Evolutionary conservation across 352 stramenopile species (phyloP).

Genomic region (Globisporangium alternatum): DNA sequence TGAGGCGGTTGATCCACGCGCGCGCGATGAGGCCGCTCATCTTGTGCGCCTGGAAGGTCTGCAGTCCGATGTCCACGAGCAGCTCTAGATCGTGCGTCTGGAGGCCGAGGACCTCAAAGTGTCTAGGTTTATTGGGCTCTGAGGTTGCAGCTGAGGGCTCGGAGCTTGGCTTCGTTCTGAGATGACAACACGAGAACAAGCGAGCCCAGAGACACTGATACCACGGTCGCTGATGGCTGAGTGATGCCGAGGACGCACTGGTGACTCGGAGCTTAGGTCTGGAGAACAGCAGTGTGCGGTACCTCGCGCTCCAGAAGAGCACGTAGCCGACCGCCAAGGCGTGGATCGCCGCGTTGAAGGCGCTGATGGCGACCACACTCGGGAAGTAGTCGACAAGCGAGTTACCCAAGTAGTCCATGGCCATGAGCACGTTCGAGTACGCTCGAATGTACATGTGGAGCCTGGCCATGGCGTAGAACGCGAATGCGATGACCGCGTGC

Average conservation of each 20-base stretch:
- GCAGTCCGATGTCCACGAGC: slow-evolving; percentile 11
- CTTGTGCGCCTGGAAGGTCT: slow-evolving; percentile 16
- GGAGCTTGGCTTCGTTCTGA: neutral
- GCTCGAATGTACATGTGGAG: slow-evolving; percentile 9
- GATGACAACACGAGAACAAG: neutral
- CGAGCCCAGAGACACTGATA: neutral
- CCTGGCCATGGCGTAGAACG: slow-evolving; percentile 3
- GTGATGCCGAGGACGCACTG: neutral
- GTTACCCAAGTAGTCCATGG: slow-evolving; percentile 5
- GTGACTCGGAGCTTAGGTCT: neutral
- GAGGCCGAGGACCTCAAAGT: slow-evolving; percentile 7
- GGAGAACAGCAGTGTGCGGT: slow-evolving; percentile 1
- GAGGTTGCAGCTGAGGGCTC: neutral
- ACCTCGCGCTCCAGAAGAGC: slow-evolving; percentile 10
- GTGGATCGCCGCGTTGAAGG: slow-evolving; percentile 5
- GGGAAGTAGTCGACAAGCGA: slow-evolving; percentile 9
- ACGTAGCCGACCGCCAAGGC: neutral
- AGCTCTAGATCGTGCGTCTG: slow-evolving; percentile 7
- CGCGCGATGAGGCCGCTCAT: slow-evolving; percentile 14
- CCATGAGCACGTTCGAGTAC: neutral
- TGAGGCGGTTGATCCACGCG: slow-evolving; percentile 22
- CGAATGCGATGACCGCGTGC: neutral
- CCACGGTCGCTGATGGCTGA: neutral
- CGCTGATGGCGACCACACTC: neutral
- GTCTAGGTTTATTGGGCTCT: neutral